Conservation (phyloP, 2,329 filamentous ascomycete species). For the Nannizziopsis arthrosporioides region DNA sequence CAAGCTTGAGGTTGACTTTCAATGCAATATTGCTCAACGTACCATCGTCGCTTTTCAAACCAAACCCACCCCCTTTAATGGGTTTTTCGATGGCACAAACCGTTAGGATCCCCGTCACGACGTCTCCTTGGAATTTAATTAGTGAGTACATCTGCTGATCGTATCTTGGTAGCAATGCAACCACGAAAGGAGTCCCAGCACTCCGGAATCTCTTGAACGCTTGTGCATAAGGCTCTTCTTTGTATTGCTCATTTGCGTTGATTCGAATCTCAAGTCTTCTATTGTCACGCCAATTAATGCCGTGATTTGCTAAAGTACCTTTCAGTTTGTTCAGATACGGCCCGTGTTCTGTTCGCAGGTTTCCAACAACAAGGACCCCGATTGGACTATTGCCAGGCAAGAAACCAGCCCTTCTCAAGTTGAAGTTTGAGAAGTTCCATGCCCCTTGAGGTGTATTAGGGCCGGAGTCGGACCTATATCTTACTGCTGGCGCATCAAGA, state of each 20-base stretch:
- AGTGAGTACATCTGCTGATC: slow-evolving; percentile 15
- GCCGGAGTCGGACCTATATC: neutral
- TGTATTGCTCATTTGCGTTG: neutral
- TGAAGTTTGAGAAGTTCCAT: slow-evolving; percentile 10
- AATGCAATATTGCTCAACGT: slow-evolving; percentile 53
- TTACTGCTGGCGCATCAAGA: slow-evolving; percentile 12
- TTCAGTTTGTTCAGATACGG: neutral
- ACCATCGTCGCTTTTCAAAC: slow-evolving; percentile 1
- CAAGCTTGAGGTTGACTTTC: slow-evolving; percentile 68
- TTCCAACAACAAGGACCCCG: slow-evolving; percentile 1
- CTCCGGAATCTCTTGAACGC: slow-evolving; percentile 7
- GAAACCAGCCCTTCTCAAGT: slow-evolving; percentile 1
- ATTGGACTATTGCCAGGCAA: neutral
- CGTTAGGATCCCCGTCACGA: slow-evolving; percentile 15
- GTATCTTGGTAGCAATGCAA: slow-evolving; percentile 15
- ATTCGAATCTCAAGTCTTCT: neutral
- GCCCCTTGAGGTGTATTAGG: neutral
- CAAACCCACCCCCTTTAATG: neutral
- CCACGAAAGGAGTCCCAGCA: slow-evolving; percentile 3
- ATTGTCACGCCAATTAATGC: slow-evolving; percentile 8
- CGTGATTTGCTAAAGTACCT: neutral
- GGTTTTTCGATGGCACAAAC: slow-evolving; percentile 13
- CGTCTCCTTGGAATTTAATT: slow-evolving; percentile 17
- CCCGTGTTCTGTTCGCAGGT: neutral
- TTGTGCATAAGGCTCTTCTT: neutral